phyloP scores from a whole-genome alignment of 2,329 filamentous ascomycete species.

The Colletotrichum lini region DNA sequence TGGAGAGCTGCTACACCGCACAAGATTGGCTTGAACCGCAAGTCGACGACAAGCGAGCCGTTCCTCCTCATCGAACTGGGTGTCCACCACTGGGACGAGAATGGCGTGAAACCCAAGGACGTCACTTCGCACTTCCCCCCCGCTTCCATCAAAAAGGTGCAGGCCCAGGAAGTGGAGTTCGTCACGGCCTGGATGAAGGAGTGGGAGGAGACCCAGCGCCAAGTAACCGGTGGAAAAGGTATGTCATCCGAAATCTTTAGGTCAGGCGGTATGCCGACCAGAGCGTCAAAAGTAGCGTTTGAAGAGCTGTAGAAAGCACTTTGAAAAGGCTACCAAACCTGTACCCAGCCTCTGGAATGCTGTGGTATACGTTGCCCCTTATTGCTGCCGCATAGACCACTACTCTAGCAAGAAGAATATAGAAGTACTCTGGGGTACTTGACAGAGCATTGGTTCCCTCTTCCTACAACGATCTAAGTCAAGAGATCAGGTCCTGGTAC shows the following conservation, averaged over 20 bases:
- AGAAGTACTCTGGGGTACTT: background rate
- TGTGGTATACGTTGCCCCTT: background rate
- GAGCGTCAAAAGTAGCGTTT: background rate
- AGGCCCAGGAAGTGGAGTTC: constrained; percentile 71
- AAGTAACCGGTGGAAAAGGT: background rate
- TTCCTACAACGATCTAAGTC: rapidly evolving
- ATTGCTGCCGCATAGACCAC: too few species aligned
- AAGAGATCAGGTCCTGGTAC: too few species aligned
- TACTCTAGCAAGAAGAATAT: too few species aligned
- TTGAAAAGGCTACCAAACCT: background rate
- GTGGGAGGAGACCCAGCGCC: constrained; percentile 56
- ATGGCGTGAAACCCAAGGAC: constrained; percentile 75
- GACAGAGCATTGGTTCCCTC: too few species aligned
- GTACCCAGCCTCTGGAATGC: too few species aligned
- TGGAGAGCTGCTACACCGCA: constrained; percentile 84
- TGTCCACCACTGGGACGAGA: constrained; percentile 88
- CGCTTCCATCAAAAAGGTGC: constrained; percentile 68
- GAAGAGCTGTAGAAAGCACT: constrained; percentile 26
- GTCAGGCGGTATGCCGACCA: background rate
- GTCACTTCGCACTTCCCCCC: constrained; percentile 72
- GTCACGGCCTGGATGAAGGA: constrained; percentile 78
- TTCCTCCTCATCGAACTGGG: constrained; percentile 81
- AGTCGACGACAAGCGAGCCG: constrained; percentile 75
- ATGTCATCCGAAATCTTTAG: background rate
- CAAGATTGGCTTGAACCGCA: constrained; percentile 71